phyloP scores from a whole-genome alignment of 2,329 filamentous ascomycete species.

The Claviceps spartinae region DNA sequence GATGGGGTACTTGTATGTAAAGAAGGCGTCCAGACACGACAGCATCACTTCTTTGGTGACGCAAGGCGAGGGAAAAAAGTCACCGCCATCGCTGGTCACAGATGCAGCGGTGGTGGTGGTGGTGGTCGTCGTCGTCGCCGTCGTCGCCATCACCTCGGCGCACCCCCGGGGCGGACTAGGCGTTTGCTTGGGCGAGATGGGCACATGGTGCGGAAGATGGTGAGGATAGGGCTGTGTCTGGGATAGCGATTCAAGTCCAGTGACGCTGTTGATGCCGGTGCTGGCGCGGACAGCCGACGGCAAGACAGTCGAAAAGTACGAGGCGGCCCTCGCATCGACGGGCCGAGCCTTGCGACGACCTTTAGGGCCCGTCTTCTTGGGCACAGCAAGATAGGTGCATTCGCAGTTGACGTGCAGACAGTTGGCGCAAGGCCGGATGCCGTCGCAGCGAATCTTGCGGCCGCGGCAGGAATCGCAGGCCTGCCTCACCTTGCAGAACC shows the following conservation, averaged over 20 bases:
- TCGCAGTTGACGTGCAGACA: conserved; percentile 8
- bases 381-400: conserved; percentile 18
- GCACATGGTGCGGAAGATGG: neutral
- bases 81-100: conserved; percentile 5
- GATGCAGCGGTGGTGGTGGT: neutral
- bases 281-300: conserved; percentile 1
- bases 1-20: conserved; percentile 21
- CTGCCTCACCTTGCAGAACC: conserved; percentile 13
- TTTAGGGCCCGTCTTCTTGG: conserved; percentile 19
- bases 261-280: neutral
- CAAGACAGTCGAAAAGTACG: conserved; percentile 2
- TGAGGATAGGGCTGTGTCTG: neutral
- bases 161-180: neutral
- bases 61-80: neutral
- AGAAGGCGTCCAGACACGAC: conserved; percentile 18
- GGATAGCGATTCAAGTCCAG: no score
- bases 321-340: neutral
- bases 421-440: conserved; percentile 14
- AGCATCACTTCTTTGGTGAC: conserved; percentile 8
- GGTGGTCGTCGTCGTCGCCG: no score
- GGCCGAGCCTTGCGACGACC: conserved; percentile 7
- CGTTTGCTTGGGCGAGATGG: neutral
- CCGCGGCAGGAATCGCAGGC: conserved; percentile 19
- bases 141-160: neutral
- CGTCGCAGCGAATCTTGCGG: conserved; percentile 18